Evolutionary conservation across 805 yeast species (phyloP).

Genomic region (Lachancea thermotolerans): DNA sequence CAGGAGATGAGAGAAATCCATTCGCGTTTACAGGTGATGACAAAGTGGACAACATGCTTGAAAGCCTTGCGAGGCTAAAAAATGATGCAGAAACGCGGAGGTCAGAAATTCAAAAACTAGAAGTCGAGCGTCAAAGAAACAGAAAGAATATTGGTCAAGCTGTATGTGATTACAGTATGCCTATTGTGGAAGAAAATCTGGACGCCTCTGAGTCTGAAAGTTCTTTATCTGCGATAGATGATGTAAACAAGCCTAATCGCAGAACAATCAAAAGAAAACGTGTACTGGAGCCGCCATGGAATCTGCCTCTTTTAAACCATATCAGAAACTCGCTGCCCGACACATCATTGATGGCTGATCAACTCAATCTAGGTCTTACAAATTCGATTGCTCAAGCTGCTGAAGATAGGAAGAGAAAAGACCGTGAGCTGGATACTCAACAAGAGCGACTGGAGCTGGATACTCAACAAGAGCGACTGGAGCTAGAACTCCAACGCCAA

Average conservation of each 20-base stretch:
- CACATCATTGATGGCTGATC: neutral
- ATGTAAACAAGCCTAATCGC: neutral
- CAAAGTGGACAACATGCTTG: neutral
- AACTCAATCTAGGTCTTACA: neutral
- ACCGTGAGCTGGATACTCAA: neutral
- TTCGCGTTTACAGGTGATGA: neutral
- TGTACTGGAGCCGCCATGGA: neutral
- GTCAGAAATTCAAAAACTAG: neutral
- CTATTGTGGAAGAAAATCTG: neutral
- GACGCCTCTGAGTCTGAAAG: neutral
- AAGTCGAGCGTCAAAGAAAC: neutral
- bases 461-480: neutral
- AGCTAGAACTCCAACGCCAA: neutral
- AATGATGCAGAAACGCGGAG: neutral
- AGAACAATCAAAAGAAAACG: conserved; percentile 1
- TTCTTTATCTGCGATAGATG: neutral
- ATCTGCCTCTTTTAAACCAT: neutral
- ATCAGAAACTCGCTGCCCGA: neutral
- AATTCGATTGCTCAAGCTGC: neutral
- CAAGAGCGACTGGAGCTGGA: neutral
- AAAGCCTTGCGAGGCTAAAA: neutral
- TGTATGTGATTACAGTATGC: neutral
- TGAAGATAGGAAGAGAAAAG: neutral
- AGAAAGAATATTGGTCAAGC: neutral
- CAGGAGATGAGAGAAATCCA: conserved; percentile 1